Base-by-base conservation (phyloP, 2,329 filamentous ascomycete genomes). In the Microascus cirrosus region DNA sequence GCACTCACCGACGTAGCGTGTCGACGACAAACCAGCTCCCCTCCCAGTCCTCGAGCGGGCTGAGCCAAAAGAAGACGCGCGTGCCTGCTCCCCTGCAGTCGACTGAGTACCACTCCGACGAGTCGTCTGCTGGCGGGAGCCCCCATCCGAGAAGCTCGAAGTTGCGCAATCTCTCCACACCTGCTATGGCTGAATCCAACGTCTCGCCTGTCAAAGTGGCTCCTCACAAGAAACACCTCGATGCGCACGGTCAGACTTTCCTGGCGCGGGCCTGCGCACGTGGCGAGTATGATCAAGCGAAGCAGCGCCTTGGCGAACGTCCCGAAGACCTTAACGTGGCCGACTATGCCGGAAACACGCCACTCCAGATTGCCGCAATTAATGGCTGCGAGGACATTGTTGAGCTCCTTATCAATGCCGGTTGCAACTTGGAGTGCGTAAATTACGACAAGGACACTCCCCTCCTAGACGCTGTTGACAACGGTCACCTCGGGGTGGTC, bases 331-430 rank as follows among this genome's bases (percentile, higher is more conserved):
- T 97, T 57, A 89, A 99, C 64, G 82, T 92, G 59, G 84, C 89
- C 25, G 94, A 99, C 67, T 95, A 96, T 68, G 94, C 94, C 15
- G 90, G 90, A n/a, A 97, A 97, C 66, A 95, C 93, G 1, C 94
- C 94, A 25, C 77, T 99, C 36, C 94, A 99, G 70, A 94, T 96
- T 63, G 93, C 94, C 36, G 85, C 92, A 35, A 79, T 99, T 59
- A 87, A 94, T 66, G 94, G 94, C 7, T 89, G 86, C 69, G 85
- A 86, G 35, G 83, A 94, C 58, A 92, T 97, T 59, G 94, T 97
- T 45, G 85, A 89, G 68, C 87, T 95, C 57, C 75, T 99, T 45
- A 84, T 99, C 61, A 83, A 89, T 10, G 86, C 90, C 61, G 89
- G 90, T 36, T 96, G 92, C 71, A 87, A 89, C 58, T 80, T 94